A percentile compares a stretch with the other conserved stretches of the same genome.
phyloP scores from a whole-genome alignment of 148 eudicot genomes.

The Rhododendron molle region DNA sequence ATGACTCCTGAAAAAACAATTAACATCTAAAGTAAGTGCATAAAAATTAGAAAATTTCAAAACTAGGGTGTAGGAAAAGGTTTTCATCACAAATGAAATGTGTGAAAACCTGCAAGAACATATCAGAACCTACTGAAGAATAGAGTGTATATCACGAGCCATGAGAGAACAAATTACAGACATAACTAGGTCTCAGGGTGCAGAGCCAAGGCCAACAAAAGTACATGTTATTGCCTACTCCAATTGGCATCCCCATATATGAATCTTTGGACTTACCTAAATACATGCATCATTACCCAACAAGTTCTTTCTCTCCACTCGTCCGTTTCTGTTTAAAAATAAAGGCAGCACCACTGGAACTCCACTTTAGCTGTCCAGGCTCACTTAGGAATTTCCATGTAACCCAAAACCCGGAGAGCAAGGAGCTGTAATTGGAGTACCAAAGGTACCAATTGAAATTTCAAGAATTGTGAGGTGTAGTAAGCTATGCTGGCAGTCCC shows the following conservation, averaged over 20 bases:
- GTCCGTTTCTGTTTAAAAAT: neutral
- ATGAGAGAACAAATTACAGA: neutral
- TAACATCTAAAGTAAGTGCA: neutral
- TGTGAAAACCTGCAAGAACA: neutral
- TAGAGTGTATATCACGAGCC: neutral
- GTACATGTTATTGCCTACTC: neutral
- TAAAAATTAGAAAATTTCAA: neutral
- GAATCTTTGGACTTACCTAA: neutral
- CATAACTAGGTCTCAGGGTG: neutral
- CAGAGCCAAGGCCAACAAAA: constrained; percentile 4
- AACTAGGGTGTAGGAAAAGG: neutral
- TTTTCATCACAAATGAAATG: neutral
- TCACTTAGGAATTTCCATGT: neutral
- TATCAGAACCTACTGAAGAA: neutral
- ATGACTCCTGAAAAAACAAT: constrained; percentile 27
- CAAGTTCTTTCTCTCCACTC: neutral
- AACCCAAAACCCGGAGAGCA: neutral
- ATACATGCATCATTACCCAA: neutral
- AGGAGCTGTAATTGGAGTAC: constrained; percentile 8
- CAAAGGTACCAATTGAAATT: neutral
- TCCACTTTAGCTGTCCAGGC: constrained; percentile 2
- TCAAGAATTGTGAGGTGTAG: neutral
- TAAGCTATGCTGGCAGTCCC: neutral
- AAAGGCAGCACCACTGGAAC: neutral
- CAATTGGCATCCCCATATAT: neutral